Conservation (phyloP, 805 yeast species). For the Sugiyamaella chiloensis region DNA sequence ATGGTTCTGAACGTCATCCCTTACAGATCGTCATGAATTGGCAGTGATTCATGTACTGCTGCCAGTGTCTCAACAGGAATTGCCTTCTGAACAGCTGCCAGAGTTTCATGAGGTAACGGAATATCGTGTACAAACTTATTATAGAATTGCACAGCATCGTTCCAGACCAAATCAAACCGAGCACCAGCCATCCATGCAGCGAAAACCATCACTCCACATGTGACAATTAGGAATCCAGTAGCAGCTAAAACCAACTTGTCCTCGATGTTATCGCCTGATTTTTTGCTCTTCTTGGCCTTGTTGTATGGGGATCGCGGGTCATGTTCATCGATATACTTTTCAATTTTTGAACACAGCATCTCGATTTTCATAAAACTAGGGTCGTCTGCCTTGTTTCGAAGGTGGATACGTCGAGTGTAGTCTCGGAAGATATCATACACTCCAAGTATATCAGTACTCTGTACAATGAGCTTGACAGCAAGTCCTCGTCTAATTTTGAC, state of each 20-base stretch:
- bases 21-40: too few species aligned
- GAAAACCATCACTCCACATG: conserved; percentile 25
- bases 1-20: too few species aligned
- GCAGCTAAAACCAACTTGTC: conserved; percentile 20
- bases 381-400: conserved; percentile 72
- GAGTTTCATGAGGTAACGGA: too few species aligned
- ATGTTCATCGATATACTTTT: conserved; percentile 69
- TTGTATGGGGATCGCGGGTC: conserved; percentile 19
- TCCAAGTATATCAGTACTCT: conserved; percentile 69
- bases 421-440: conserved; percentile 73
- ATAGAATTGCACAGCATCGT: conserved; percentile 9
- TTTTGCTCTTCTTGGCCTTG: conserved; percentile 8
- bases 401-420: conserved; percentile 73
- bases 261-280: conserved; percentile 17
- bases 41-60: too few species aligned
- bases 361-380: conserved; percentile 84
- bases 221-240: conserved; percentile 21
- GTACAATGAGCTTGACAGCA: conserved; percentile 70
- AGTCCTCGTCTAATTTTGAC: conserved; percentile 91
- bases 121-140: conserved; percentile 11
- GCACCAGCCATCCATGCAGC: conserved; percentile 31
- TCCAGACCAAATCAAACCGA: conserved; percentile 25
- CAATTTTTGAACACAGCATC: conserved; percentile 81
- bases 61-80: too few species aligned
- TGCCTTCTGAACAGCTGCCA: too few species aligned